Evolutionary conservation across 2,329 filamentous ascomycete species (phyloP).

Genomic region (Microdochium nivale): DNA sequence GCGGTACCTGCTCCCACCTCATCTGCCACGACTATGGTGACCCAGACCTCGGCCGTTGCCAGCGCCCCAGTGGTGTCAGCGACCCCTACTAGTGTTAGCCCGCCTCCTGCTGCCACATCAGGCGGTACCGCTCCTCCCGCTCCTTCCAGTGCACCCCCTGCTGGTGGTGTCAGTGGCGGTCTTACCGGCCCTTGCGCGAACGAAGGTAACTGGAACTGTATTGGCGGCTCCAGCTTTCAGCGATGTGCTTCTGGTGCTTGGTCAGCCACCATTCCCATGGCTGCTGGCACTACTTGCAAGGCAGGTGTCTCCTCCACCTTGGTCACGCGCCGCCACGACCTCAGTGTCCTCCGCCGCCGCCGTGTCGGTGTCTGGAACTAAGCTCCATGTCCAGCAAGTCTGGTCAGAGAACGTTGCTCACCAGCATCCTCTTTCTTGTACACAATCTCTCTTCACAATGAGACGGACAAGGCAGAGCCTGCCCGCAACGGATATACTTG

Average conservation of each 20-base stretch:
- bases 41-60: conserved; percentile 2
- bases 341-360: not conserved
- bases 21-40: conserved; percentile 2
- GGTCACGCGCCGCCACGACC: conserved; percentile 7
- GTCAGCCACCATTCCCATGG: conserved; percentile 39
- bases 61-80: conserved; percentile 8
- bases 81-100: conserved; percentile 2
- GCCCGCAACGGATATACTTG: not conserved
- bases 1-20: conserved; percentile 13
- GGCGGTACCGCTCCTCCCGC: conserved; percentile 7
- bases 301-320: conserved; percentile 16
- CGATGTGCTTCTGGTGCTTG: conserved; percentile 53
- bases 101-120: conserved; percentile 7
- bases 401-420: not conserved
- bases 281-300: conserved; percentile 43
- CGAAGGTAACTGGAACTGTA: conserved; percentile 52
- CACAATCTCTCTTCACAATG: not conserved
- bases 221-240: conserved; percentile 47
- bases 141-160: conserved; percentile 2
- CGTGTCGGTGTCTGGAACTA: not conserved
- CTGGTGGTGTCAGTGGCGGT: conserved; percentile 6
- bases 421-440: not conserved
- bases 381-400: not conserved
- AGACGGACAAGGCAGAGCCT: not conserved
- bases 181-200: conserved; percentile 30